A percentile compares a stretch with the other conserved stretches of the same genome.
Conservation (phyloP, 129 eudicot genomes). For the Sambucus nigra region DNA sequence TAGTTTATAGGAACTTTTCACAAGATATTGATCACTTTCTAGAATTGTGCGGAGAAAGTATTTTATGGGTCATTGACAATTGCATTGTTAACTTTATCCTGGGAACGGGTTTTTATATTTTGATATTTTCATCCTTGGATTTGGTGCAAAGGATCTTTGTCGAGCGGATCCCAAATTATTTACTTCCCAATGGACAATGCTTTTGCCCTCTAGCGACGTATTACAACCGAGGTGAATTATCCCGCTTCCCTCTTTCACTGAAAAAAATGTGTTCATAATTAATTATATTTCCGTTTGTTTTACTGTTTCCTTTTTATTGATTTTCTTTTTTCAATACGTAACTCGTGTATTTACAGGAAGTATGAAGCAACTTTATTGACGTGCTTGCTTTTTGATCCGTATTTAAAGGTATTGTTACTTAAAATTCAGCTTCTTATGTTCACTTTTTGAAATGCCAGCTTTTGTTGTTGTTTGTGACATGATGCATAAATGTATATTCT, state of each 20-base stretch:
- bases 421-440: not conserved
- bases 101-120: not conserved
- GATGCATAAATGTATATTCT: not conserved
- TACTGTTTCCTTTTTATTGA: conserved; percentile 1
- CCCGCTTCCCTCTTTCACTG: conserved; percentile 2
- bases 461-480: not conserved
- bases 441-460: no score
- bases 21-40: not conserved
- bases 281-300: not conserved
- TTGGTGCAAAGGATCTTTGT: conserved; percentile 68
- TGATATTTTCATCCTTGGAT: conserved; percentile 11
- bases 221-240: conserved; percentile 71
- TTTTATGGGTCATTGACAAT: not conserved
- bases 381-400: conserved; percentile 88
- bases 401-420: conserved; percentile 45
- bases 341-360: conserved; percentile 42
- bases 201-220: conserved; percentile 90
- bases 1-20: no score
- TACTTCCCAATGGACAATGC: conserved; percentile 77
- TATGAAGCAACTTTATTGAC: conserved; percentile 77
- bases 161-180: conserved; percentile 79
- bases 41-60: not conserved
- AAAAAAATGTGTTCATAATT: not conserved
- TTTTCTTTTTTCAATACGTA: not conserved
- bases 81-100: not conserved